Percentiles rank a stretch among this genome's conserved stretches.
phyloP scores from a whole-genome alignment of 805 yeast genomes.

The Scheffersomyces lignosus region DNA sequence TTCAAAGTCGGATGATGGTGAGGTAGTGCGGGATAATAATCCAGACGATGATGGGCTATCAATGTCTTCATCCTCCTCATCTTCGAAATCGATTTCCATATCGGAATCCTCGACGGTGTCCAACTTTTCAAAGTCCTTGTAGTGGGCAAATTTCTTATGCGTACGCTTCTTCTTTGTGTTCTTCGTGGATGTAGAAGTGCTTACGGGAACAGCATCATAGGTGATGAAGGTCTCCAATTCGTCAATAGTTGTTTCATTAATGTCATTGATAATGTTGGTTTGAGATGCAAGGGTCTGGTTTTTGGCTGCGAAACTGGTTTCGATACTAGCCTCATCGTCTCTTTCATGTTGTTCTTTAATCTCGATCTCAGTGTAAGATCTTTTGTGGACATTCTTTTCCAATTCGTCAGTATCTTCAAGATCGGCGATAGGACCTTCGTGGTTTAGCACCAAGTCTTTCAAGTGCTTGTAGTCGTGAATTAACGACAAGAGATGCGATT shows the following conservation, averaged over 20 bases:
- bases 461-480: constrained; percentile 42
- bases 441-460: constrained; percentile 27
- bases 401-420: constrained; percentile 3
- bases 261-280: constrained; percentile 1
- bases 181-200: not conserved
- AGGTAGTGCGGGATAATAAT: constrained; percentile 37
- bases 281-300: not conserved
- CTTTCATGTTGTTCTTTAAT: constrained; percentile 14
- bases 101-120: constrained; percentile 15
- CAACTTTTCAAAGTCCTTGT: constrained; percentile 14
- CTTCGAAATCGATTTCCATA: constrained; percentile 26
- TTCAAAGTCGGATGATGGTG: constrained; percentile 34
- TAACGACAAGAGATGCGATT: constrained; percentile 32
- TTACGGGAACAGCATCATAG: constrained; percentile 12
- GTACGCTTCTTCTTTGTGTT: not conserved
- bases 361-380: constrained; percentile 21
- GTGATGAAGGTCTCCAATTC: constrained; percentile 24
- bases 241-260: constrained; percentile 7
- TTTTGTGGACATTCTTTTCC: constrained; percentile 12
- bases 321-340: not conserved
- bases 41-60: constrained; percentile 16
- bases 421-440: constrained; percentile 2
- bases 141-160: constrained; percentile 4
- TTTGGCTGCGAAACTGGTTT: not conserved
- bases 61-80: constrained; percentile 15